These are phyloP conservation scores for Phytopythium aichiense DNA, from an alignment of 352 stramenopile genomes.

Conservation along the genomic window DNA sequence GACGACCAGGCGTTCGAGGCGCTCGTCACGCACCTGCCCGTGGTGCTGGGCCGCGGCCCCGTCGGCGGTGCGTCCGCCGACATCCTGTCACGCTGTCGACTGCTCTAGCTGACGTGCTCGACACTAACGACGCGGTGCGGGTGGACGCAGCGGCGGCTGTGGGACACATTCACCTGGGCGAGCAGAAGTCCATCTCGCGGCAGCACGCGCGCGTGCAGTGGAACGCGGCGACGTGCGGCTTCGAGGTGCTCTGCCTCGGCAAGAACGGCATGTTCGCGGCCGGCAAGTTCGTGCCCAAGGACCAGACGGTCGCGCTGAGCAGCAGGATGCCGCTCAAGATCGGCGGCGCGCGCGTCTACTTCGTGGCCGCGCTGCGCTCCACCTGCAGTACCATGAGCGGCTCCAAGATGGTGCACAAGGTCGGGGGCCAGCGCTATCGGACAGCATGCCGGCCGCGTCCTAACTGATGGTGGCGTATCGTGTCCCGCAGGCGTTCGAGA, in stretches of 20 bases:
- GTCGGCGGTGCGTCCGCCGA: constrained; percentile 19
- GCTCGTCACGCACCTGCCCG: constrained; percentile 71
- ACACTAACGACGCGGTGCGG: background rate
- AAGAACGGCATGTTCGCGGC: constrained; percentile 80
- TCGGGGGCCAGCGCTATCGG: constrained; percentile 2
- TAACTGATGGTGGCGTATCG: background rate
- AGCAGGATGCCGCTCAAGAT: constrained; percentile 82
- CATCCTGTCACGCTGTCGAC: background rate
- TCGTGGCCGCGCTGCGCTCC: constrained; percentile 65
- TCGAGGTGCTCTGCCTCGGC: constrained; percentile 72
- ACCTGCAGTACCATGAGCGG: constrained; percentile 79
- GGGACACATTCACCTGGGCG: constrained; percentile 57
- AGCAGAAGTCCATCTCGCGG: constrained; percentile 78
- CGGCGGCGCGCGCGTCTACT: constrained; percentile 68
- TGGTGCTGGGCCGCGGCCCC: constrained; percentile 63
- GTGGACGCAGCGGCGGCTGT: constrained; percentile 26
- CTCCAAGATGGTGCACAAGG: constrained; percentile 76
- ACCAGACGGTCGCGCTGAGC: constrained; percentile 59
- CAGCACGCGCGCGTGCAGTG: constrained; percentile 77
- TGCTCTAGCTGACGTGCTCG: background rate
- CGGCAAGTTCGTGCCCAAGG: constrained; percentile 68
- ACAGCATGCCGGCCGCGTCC: background rate
- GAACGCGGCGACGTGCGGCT: constrained; percentile 68
- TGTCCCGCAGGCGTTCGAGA: constrained; percentile 60
- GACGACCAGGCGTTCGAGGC: constrained; percentile 70